Conservation (phyloP, 148 eudicot species). For the Simmondsia chinensis region DNA sequence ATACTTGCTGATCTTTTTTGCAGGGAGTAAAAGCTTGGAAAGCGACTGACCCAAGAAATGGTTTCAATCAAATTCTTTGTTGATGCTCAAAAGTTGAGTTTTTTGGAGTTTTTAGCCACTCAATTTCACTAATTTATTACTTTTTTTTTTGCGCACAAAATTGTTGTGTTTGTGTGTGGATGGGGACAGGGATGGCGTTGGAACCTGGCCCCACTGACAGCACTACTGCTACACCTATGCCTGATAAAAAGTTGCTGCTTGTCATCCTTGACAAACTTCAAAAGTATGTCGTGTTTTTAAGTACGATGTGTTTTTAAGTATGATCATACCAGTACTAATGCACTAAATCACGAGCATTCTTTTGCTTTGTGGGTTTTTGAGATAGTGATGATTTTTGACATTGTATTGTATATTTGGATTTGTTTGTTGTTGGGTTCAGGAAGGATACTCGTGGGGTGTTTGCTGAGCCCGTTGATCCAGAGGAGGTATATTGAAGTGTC, state of each 20-base stretch:
- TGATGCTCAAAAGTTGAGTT: constrained; percentile 9
- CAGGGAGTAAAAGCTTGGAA: constrained; percentile 62
- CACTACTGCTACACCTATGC: constrained; percentile 44
- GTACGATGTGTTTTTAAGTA: constrained; percentile 2
- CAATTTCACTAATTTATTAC: neutral
- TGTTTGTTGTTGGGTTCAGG: constrained; percentile 28
- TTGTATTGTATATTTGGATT: neutral
- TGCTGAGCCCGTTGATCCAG: constrained; percentile 84
- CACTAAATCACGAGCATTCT: neutral
- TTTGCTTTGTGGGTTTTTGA: neutral
- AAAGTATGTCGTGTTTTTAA: constrained; percentile 44
- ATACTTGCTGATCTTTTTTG: too few species aligned
- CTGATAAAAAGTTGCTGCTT: constrained; percentile 78
- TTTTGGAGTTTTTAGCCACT: constrained; percentile 6
- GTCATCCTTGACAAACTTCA: constrained; percentile 91
- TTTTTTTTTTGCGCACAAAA: neutral
- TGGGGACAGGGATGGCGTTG: constrained; percentile 50
- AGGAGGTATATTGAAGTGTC: constrained; percentile 41
- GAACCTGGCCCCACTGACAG: constrained; percentile 62
- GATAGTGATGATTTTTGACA: neutral
- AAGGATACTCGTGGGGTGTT: constrained; percentile 83
- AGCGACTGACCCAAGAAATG: constrained; percentile 57
- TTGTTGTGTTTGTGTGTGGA: constrained; percentile 17
- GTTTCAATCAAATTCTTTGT: constrained; percentile 24
- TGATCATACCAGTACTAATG: neutral